Conservation (phyloP, 495 filamentous ascomycete species). For the Viridothelium virens region DNA sequence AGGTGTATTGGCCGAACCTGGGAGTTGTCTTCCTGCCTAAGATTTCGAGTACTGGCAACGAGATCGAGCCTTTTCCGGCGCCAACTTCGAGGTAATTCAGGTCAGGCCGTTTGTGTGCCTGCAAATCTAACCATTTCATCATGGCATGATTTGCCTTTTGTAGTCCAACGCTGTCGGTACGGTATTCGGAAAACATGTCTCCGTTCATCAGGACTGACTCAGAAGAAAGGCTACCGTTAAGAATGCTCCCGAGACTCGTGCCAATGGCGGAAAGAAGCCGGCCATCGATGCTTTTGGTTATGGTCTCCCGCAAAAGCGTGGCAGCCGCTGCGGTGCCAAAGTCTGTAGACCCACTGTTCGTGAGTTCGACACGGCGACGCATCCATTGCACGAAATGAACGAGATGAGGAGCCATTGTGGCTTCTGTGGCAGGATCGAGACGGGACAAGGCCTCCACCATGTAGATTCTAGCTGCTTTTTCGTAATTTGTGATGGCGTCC, state of each 20-base stretch:
- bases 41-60: constrained; percentile 14
- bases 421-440: constrained; percentile 4
- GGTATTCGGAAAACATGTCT: constrained; percentile 7
- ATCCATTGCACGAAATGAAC: constrained; percentile 12
- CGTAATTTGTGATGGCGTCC: constrained; percentile 2
- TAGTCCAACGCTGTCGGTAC: constrained; percentile 9
- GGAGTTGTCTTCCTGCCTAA: not conserved
- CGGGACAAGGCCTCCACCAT: constrained; percentile 5
- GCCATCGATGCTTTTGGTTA: not conserved
- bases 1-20: constrained; percentile 16
- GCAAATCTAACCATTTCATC: constrained; percentile 10
- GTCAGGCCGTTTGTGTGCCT: constrained; percentile 8
- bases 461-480: constrained; percentile 9
- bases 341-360: not conserved
- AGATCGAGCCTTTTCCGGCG: constrained; percentile 22
- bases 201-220: constrained; percentile 5
- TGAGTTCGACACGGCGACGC: constrained; percentile 10
- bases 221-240: constrained; percentile 1
- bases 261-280: constrained; percentile 1
- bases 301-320: constrained; percentile 3
- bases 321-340: not conserved
- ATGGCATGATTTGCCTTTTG: constrained; percentile 4
- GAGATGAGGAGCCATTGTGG: constrained; percentile 11
- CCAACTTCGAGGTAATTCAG: constrained; percentile 23
- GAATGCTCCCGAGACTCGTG: constrained; percentile 2